These are phyloP conservation scores for Yarrowia sp. DNA, from an alignment of 805 yeast species.

Conservation along the genomic window DNA sequence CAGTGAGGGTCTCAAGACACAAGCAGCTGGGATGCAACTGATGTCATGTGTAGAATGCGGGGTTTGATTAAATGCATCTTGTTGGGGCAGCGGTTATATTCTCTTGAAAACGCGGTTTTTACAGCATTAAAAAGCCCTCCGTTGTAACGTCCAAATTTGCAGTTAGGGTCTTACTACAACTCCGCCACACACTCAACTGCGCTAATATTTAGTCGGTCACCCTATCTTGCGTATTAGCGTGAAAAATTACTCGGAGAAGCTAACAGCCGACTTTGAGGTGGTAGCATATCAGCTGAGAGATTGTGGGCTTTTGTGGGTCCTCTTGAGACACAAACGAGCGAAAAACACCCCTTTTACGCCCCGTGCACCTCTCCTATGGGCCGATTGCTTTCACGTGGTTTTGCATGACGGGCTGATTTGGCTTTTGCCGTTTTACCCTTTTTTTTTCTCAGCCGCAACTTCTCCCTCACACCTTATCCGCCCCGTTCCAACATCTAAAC, in stretches of 20 bases:
- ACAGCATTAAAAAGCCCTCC: no score
- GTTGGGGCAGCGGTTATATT: not conserved
- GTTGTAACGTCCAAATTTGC: no score
- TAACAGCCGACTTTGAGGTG: not conserved
- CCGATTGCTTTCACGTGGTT: not conserved
- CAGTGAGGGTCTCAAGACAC: not conserved
- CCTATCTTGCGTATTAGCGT: slow-evolving; percentile 18
- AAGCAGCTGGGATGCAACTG: not conserved
- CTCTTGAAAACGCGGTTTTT: not conserved
- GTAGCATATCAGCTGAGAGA: not conserved
- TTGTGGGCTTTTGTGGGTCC: not conserved
- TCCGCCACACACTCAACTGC: slow-evolving; percentile 1
- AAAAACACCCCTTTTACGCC: not conserved
- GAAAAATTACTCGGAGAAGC: slow-evolving; percentile 21
- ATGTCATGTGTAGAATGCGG: not conserved
- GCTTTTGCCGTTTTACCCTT: not conserved
- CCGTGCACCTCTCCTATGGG: not conserved
- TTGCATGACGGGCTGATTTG: not conserved
- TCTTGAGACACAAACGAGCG: not conserved
- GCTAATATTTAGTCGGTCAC: slow-evolving; percentile 12
- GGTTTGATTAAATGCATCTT: not conserved
- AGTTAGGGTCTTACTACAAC: not conserved
- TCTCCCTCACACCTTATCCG: slow-evolving; percentile 19
- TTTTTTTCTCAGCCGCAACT: slow-evolving; percentile 23
- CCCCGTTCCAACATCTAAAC: slow-evolving; percentile 19